Evolutionary conservation across 805 yeast species (phyloP).

Genomic region (Kuraishia capsulata): DNA sequence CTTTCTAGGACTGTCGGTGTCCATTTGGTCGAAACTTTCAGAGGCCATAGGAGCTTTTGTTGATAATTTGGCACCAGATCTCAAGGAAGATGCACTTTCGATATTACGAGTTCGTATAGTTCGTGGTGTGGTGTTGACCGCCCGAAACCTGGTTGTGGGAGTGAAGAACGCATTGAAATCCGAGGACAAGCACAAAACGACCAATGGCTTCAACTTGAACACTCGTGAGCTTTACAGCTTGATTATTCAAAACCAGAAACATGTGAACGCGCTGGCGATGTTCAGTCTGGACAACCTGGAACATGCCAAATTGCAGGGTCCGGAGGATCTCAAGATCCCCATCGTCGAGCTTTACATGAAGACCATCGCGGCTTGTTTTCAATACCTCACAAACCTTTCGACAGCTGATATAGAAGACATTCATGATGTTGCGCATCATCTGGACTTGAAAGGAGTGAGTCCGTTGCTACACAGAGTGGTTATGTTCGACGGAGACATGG

Average conservation of each 20-base stretch:
- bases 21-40: slow-evolving; percentile 12
- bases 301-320: not conserved
- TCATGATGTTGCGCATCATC: slow-evolving; percentile 12
- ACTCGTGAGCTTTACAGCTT: not conserved
- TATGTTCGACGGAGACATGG: not conserved
- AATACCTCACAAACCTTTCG: slow-evolving; percentile 1
- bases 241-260: not conserved
- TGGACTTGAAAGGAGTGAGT: not conserved
- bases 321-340: not conserved
- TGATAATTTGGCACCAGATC: not conserved
- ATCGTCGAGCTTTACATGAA: not conserved
- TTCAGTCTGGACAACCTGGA: not conserved
- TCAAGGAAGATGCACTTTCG: not conserved
- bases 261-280: not conserved
- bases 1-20: slow-evolving; percentile 10
- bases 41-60: slow-evolving; percentile 5
- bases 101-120: not conserved
- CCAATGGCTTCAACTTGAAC: not conserved
- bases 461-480: not conserved
- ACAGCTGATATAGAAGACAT: not conserved
- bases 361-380: not conserved
- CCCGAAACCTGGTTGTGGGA: slow-evolving; percentile 1
- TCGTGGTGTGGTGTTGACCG: not conserved
- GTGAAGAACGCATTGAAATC: not conserved
- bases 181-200: not conserved